These are phyloP conservation scores for Lodderomyces theae DNA, from an alignment of 1,139 yeast genomes.

Conservation along the genomic window DNA sequence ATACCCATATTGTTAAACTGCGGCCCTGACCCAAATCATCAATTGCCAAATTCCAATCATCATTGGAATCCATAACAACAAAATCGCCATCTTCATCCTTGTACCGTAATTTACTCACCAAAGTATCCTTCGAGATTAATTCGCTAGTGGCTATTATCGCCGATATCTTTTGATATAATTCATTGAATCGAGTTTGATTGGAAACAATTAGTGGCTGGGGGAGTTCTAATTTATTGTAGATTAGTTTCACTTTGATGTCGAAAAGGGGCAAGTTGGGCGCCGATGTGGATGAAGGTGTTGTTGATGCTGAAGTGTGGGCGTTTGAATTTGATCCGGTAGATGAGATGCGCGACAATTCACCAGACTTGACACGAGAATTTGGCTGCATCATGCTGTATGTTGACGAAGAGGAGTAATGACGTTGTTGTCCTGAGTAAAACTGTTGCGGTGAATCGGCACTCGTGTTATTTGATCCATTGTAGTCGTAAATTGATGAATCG, in stretches of 20 bases:
- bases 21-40: slow-evolving; percentile 48
- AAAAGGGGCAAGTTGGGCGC: slow-evolving; percentile 7
- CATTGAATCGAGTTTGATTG: slow-evolving; percentile 42
- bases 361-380: slow-evolving; percentile 21
- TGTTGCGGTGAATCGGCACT: neutral
- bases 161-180: slow-evolving; percentile 44
- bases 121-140: slow-evolving; percentile 32
- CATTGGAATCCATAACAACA: slow-evolving; percentile 82
- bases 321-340: slow-evolving; percentile 7
- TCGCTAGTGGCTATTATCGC: slow-evolving; percentile 33
- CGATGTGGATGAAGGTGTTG: slow-evolving; percentile 15
- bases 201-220: slow-evolving; percentile 39
- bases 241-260: slow-evolving; percentile 45
- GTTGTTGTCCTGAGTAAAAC: slow-evolving; percentile 12
- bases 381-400: slow-evolving; percentile 48
- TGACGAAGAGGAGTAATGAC: slow-evolving; percentile 46
- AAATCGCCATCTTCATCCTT: slow-evolving; percentile 96
- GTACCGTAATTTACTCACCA: slow-evolving; percentile 62
- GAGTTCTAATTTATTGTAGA: slow-evolving; percentile 45
- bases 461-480: slow-evolving; percentile 13
- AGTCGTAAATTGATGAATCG: slow-evolving; percentile 26
- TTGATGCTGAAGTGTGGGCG: slow-evolving; percentile 14
- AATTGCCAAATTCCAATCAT: slow-evolving; percentile 60
- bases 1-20: slow-evolving; percentile 40
- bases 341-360: slow-evolving; percentile 13